phyloP scores from a whole-genome alignment of 2,329 filamentous ascomycete genomes.

The Neoarthrinium moseri region DNA sequence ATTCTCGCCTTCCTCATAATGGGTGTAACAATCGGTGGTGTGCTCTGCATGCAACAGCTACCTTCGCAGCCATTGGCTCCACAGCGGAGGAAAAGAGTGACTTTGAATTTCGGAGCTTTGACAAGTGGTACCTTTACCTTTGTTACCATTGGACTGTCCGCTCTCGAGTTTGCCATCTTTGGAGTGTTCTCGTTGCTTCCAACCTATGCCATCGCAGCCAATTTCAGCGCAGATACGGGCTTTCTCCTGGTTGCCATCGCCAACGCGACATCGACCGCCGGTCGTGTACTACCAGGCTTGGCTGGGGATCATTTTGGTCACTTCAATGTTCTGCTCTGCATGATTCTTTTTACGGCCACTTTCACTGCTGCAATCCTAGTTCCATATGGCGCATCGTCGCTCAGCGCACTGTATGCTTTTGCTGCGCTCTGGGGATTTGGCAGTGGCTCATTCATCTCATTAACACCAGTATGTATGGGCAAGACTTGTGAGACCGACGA shows the following conservation, averaged over 20 bases:
- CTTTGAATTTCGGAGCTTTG: constrained; percentile 40
- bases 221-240: constrained; percentile 22
- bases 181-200: constrained; percentile 45
- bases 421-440: constrained; percentile 47
- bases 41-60: constrained; percentile 26
- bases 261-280: constrained; percentile 65
- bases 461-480: constrained; percentile 70
- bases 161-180: constrained; percentile 49
- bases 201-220: constrained; percentile 35
- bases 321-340: constrained; percentile 67
- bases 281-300: constrained; percentile 63
- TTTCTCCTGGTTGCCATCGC: constrained; percentile 58
- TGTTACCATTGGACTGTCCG: constrained; percentile 39
- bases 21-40: constrained; percentile 23
- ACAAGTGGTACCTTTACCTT: constrained; percentile 37
- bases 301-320: constrained; percentile 66
- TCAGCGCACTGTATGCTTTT: constrained; percentile 40
- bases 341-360: constrained; percentile 45
- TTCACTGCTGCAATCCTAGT: constrained; percentile 42
- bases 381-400: constrained; percentile 38
- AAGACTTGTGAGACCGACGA: constrained; percentile 67
- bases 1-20: constrained; percentile 29
- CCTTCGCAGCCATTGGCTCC: constrained; percentile 35
- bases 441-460: constrained; percentile 45
- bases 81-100: constrained; percentile 31